A percentile compares a stretch with the other conserved stretches of the same genome.
Evolutionary conservation across 768 basidiomycete genomes (phyloP).

Genomic region (Tulasnella sp.): DNA sequence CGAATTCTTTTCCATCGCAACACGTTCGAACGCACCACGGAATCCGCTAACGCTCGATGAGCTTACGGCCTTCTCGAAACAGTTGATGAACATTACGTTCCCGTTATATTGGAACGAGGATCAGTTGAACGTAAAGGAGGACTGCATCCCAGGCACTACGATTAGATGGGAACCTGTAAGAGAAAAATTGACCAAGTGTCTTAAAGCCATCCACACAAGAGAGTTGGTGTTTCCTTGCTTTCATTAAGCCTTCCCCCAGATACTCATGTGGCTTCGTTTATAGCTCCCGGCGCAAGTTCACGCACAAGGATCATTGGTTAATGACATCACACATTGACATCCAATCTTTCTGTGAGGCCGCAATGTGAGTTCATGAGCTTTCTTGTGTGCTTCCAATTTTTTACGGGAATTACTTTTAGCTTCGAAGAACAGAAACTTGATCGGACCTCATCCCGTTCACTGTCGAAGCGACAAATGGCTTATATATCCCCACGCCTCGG

Average conservation of each 20-base stretch:
- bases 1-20: constrained; percentile 65
- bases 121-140: constrained; percentile 31
- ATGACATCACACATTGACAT: constrained; percentile 47
- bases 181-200: constrained; percentile 62
- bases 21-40: not conserved
- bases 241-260: not conserved
- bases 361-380: constrained; percentile 42
- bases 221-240: constrained; percentile 51
- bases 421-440: constrained; percentile 49
- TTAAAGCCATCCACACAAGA: constrained; percentile 74
- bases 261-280: constrained; percentile 1
- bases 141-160: constrained; percentile 33
- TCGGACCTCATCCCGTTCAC: constrained; percentile 22
- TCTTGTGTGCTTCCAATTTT: not conserved
- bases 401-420: constrained; percentile 27
- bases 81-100: constrained; percentile 77
- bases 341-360: constrained; percentile 72
- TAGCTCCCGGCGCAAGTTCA: constrained; percentile 78
- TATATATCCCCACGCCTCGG: constrained; percentile 76
- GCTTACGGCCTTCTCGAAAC: constrained; percentile 57
- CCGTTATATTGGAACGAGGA: constrained; percentile 59
- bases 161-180: constrained; percentile 59
- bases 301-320: constrained; percentile 77
- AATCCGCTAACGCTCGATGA: constrained; percentile 82
- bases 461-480: constrained; percentile 59